Conservation (phyloP, 257 asterid species). For the Penstemon eatonii region DNA sequence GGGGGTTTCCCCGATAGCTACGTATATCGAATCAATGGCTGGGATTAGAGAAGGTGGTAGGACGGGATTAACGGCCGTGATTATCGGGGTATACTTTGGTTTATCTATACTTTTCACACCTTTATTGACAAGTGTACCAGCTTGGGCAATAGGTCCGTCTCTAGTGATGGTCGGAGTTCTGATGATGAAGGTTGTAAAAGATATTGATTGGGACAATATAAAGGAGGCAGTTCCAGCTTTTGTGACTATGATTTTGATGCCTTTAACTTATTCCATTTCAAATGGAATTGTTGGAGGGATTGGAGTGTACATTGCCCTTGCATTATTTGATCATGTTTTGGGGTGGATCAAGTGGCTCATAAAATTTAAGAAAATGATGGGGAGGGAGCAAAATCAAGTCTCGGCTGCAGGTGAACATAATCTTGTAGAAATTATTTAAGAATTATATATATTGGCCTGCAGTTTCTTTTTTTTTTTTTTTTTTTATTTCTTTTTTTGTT, state of each 20-base stretch:
- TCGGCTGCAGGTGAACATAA: slow-evolving; percentile 38
- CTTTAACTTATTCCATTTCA: slow-evolving; percentile 72
- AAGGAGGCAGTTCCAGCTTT: slow-evolving; percentile 76
- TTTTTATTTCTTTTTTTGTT: neutral
- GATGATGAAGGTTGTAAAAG: slow-evolving; percentile 75
- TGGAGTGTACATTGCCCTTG: slow-evolving; percentile 54
- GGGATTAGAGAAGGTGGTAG: slow-evolving; percentile 80
- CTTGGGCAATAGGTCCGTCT: slow-evolving; percentile 88
- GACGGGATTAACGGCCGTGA: slow-evolving; percentile 68
- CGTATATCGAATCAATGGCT: slow-evolving; percentile 66
- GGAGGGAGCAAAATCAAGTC: slow-evolving; percentile 66
- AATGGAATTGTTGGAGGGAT: slow-evolving; percentile 80
- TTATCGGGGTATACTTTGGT: slow-evolving; percentile 62
- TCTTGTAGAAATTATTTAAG: slow-evolving; percentile 33
- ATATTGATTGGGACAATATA: slow-evolving; percentile 61
- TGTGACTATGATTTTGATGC: slow-evolving; percentile 68
- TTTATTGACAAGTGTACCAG: slow-evolving; percentile 64
- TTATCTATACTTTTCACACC: slow-evolving; percentile 60
- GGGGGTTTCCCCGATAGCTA: slow-evolving; percentile 72
- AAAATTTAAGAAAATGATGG: slow-evolving; percentile 51
- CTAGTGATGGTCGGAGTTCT: slow-evolving; percentile 78
- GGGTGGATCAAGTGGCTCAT: slow-evolving; percentile 41
- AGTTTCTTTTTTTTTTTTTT: neutral
- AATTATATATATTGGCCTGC: neutral
- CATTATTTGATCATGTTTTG: slow-evolving; percentile 41